Conservation (phyloP, 2,329 filamentous ascomycete species). For the Paracamarosporium sp. region DNA sequence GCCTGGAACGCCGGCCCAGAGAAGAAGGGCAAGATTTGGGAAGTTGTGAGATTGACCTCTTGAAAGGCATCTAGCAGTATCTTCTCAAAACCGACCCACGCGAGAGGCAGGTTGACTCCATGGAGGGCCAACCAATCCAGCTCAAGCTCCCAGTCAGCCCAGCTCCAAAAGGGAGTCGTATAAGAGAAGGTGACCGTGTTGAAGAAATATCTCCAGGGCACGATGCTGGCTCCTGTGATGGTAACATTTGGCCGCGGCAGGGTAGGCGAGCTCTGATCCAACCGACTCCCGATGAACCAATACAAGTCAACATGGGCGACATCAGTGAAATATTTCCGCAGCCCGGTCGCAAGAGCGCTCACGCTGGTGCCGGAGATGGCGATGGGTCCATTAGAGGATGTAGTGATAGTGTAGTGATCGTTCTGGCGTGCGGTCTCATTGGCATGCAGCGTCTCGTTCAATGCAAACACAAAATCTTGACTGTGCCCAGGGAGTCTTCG, state of each 20-base stretch:
- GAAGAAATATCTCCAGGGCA: constrained; percentile 59
- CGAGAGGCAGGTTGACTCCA: constrained; percentile 60
- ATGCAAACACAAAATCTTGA: constrained; percentile 24
- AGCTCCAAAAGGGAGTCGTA: constrained; percentile 59
- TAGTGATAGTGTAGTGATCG: constrained; percentile 23
- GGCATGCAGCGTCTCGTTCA: constrained; percentile 9
- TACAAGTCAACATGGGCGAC: constrained; percentile 54
- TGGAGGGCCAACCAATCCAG: constrained; percentile 61
- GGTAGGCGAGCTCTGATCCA: constrained; percentile 40
- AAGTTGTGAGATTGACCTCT: constrained; percentile 53
- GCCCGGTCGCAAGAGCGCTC: constrained; percentile 31
- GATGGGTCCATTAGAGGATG: constrained; percentile 20
- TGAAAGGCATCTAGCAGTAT: constrained; percentile 57
- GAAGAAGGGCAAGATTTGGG: constrained; percentile 56
- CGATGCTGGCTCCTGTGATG: constrained; percentile 50
- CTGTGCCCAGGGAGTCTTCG: constrained; percentile 26
- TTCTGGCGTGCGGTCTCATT: constrained; percentile 12
- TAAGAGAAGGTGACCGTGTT: constrained; percentile 62
- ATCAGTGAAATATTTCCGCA: constrained; percentile 53
- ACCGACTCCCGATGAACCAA: constrained; percentile 55
- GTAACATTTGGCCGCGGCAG: constrained; percentile 41
- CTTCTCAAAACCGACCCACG: constrained; percentile 61
- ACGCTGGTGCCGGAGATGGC: constrained; percentile 23
- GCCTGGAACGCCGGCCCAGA: constrained; percentile 60
- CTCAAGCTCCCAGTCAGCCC: constrained; percentile 61